Conservation (phyloP, 1,284 basidiomycete genomes). For the Cutaneotrichosporon sp. region DNA sequence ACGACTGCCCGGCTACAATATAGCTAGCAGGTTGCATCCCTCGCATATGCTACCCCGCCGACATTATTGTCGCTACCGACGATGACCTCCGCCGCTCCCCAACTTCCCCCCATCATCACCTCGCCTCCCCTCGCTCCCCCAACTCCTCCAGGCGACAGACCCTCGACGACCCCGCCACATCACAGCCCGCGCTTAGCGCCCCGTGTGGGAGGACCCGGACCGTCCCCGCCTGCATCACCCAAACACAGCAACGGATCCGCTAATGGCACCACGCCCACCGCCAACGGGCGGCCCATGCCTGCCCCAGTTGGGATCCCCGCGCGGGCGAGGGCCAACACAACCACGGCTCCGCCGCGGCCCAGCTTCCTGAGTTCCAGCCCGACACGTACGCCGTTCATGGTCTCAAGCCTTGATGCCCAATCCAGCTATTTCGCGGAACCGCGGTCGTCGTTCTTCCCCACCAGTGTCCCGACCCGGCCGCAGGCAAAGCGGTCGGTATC, state of each 20-base stretch:
- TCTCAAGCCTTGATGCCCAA: not conserved
- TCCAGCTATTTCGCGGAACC: not conserved
- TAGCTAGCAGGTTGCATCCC: too few species aligned
- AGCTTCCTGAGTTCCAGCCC: slow-evolving; percentile 4
- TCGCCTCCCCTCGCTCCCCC: not conserved
- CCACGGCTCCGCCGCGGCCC: not conserved
- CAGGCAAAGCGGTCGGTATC: not conserved
- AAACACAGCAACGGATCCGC: not conserved
- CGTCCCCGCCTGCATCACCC: not conserved
- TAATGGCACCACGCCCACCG: not conserved
- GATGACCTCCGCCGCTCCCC: too few species aligned
- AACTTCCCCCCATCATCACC: too few species aligned
- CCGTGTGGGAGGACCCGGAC: not conserved
- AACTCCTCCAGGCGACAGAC: not conserved
- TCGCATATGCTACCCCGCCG: too few species aligned
- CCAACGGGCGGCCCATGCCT: not conserved
- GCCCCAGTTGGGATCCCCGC: slow-evolving; percentile 11
- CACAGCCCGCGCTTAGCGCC: too few species aligned
- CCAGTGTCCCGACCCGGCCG: not conserved
- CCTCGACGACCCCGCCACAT: not conserved
- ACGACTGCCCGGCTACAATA: too few species aligned
- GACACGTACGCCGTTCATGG: slow-evolving; percentile 9
- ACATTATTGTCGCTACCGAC: too few species aligned
- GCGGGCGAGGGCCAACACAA: not conserved
- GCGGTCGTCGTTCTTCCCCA: slow-evolving; percentile 1